Evolutionary conservation across 257 asterid genomes (phyloP).

Genomic region (Primulina eburnea): DNA sequence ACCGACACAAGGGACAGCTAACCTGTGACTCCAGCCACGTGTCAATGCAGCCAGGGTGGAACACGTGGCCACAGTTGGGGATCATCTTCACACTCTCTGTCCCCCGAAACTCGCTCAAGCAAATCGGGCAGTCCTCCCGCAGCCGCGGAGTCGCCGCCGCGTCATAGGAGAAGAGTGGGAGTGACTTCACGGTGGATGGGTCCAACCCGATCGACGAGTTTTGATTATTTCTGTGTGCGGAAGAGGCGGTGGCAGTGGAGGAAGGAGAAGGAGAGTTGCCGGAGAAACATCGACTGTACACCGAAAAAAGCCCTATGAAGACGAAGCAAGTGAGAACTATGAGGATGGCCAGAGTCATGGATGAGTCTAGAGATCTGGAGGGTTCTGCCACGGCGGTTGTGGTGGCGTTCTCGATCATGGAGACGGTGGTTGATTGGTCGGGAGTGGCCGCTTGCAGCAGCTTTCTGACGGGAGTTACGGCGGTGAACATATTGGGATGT

Average conservation of each 20-base stretch:
- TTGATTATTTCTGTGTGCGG: not conserved
- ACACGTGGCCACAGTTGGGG: slow-evolving; percentile 82
- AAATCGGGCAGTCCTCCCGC: slow-evolving; percentile 64
- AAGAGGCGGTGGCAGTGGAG: slow-evolving; percentile 21
- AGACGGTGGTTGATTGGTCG: too few species aligned
- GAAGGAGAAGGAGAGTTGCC: slow-evolving; percentile 4
- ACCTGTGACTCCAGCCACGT: slow-evolving; percentile 77
- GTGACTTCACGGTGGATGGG: too few species aligned
- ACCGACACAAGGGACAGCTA: slow-evolving; percentile 81
- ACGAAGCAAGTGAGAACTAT: slow-evolving; percentile 55
- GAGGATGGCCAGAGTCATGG: slow-evolving; percentile 53
- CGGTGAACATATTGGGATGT: too few species aligned
- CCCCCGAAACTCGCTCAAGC: slow-evolving; percentile 59
- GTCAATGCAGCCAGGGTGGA: slow-evolving; percentile 67
- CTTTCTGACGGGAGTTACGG: too few species aligned
- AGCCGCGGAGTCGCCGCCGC: slow-evolving; percentile 26
- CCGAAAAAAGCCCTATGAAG: slow-evolving; percentile 37
- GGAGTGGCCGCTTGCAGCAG: too few species aligned
- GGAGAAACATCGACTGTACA: slow-evolving; percentile 59
- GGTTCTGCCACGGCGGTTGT: slow-evolving; percentile 15
- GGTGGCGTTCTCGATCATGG: not conserved
- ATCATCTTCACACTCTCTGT: slow-evolving; percentile 53
- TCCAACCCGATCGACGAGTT: slow-evolving; percentile 37
- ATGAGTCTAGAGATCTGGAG: slow-evolving; percentile 34
- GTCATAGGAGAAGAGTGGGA: too few species aligned